phyloP scores from a whole-genome alignment of 345 rosid species.

The Theobroma cacao region DNA sequence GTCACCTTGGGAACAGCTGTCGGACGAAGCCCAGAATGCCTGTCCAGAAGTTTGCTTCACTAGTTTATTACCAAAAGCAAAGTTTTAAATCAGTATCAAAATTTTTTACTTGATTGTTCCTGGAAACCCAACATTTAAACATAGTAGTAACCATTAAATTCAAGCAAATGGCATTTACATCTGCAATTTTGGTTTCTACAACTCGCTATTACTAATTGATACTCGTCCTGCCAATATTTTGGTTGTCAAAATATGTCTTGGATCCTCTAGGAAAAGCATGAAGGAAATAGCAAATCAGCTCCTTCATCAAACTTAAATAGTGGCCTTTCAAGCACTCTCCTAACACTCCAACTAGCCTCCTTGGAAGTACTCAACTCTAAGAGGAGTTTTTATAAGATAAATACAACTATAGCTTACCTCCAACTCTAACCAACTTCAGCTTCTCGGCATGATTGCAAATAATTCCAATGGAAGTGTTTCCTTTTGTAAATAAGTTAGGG shows the following conservation, averaged over 20 bases:
- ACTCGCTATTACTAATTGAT: background rate
- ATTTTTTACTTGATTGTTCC: background rate
- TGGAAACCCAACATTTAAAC: background rate
- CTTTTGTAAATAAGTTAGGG: background rate
- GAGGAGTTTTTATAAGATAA: background rate
- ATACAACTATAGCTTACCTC: background rate
- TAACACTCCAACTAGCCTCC: background rate
- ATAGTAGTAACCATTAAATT: background rate
- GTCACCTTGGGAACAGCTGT: background rate
- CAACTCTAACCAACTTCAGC: background rate
- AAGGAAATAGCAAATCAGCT: background rate
- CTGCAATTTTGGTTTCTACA: background rate
- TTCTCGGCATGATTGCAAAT: background rate
- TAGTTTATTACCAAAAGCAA: background rate
- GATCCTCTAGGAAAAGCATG: background rate
- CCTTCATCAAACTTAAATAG: background rate
- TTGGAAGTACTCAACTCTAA: background rate
- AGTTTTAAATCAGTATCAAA: background rate
- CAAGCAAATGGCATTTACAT: background rate
- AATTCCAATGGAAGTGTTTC: slow-evolving; percentile 17
- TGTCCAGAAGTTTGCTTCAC: background rate
- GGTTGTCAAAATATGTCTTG: background rate
- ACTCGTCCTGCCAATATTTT: background rate
- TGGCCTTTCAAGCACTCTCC: too few relatives aligned
- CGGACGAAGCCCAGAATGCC: background rate